A percentile compares a stretch with the other conserved stretches of the same genome.
phyloP scores from a whole-genome alignment of 306 rosid species.

The Vicia villosa region DNA sequence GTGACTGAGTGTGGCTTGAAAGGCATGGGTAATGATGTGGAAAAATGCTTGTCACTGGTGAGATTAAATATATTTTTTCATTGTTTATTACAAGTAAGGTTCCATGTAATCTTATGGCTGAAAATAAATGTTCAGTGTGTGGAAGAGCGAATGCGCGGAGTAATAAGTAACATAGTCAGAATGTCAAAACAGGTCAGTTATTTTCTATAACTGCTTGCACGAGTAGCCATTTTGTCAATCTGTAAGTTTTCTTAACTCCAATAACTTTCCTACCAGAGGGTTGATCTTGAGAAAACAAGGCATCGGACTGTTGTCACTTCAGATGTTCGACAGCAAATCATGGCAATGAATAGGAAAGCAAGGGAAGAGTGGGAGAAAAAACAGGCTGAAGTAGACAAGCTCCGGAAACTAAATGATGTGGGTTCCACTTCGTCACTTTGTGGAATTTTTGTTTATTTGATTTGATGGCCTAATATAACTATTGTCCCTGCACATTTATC shows the following conservation, averaged over 20 bases:
- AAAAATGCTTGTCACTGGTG: slow-evolving; percentile 94
- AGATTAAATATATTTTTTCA: slow-evolving; percentile 42
- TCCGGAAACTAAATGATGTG: slow-evolving; percentile 72
- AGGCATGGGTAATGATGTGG: slow-evolving; percentile 68
- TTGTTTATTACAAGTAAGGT: slow-evolving; percentile 29
- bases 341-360: slow-evolving; percentile 69
- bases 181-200: slow-evolving; percentile 82
- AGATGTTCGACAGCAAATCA: slow-evolving; percentile 73
- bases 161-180: slow-evolving; percentile 80
- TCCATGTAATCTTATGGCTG: slow-evolving; percentile 33
- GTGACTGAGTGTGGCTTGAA: slow-evolving; percentile 81
- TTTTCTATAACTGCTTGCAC: slow-evolving; percentile 27
- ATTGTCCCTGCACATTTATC: slow-evolving; percentile 25
- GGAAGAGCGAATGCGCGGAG: slow-evolving; percentile 92
- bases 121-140: slow-evolving; percentile 69
- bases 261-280: slow-evolving; percentile 58
- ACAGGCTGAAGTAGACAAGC: slow-evolving; percentile 81
- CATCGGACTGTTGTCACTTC: slow-evolving; percentile 71
- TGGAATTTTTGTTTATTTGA: slow-evolving; percentile 14
- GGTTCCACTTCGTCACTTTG: slow-evolving; percentile 37
- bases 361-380: slow-evolving; percentile 91
- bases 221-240: slow-evolving; percentile 21
- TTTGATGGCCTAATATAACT: slow-evolving; percentile 14
- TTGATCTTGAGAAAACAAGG: slow-evolving; percentile 74
- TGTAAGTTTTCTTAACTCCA: slow-evolving; percentile 32